A percentile compares a stretch with the other conserved stretches of the same genome.
Evolutionary conservation across 2,329 filamentous ascomycete species (phyloP).

Genomic region (Pezicula neosporulosa): DNA sequence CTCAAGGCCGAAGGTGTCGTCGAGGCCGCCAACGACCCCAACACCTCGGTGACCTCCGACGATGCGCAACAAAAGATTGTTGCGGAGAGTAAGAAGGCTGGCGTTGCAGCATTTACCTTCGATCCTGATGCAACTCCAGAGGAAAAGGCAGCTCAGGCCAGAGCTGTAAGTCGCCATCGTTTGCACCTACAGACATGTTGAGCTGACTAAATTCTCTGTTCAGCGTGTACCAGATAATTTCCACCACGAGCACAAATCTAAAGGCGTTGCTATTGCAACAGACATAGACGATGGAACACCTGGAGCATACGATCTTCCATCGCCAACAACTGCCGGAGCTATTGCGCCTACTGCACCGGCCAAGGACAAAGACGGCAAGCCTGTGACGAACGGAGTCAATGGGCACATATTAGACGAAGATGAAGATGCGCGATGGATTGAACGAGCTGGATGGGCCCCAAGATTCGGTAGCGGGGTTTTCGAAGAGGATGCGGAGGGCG

Average conservation of each 20-base stretch:
- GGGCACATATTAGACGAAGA: constrained; percentile 40
- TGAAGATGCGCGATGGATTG: constrained; percentile 51
- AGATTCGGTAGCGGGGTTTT: constrained; percentile 69
- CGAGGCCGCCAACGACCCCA: constrained; percentile 71
- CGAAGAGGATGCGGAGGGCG: constrained; percentile 44
- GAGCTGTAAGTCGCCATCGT: constrained; percentile 56
- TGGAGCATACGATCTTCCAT: constrained; percentile 73
- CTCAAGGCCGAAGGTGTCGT: constrained; percentile 78
- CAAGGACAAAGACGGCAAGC: constrained; percentile 43
- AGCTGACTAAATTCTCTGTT: neutral
- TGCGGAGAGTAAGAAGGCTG: constrained; percentile 73
- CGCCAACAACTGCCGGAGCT: constrained; percentile 67
- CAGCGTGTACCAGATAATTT: constrained; percentile 64
- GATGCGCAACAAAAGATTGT: constrained; percentile 73
- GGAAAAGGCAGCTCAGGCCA: constrained; percentile 78
- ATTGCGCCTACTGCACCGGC: constrained; percentile 46
- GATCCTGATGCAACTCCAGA: constrained; percentile 80
- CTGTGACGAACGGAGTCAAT: constrained; percentile 43
- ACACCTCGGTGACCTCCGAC: constrained; percentile 63
- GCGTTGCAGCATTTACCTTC: constrained; percentile 79
- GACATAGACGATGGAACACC: constrained; percentile 72
- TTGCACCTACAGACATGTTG: neutral
- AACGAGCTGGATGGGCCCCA: constrained; percentile 80
- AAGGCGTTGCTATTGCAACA: constrained; percentile 69
- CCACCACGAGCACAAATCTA: constrained; percentile 55